Evolutionary conservation across 2,329 filamentous ascomycete genomes (phyloP), one percentile per base, ranked within the genome.

Genomic region (Trichoderma cornu-damae): DNA sequence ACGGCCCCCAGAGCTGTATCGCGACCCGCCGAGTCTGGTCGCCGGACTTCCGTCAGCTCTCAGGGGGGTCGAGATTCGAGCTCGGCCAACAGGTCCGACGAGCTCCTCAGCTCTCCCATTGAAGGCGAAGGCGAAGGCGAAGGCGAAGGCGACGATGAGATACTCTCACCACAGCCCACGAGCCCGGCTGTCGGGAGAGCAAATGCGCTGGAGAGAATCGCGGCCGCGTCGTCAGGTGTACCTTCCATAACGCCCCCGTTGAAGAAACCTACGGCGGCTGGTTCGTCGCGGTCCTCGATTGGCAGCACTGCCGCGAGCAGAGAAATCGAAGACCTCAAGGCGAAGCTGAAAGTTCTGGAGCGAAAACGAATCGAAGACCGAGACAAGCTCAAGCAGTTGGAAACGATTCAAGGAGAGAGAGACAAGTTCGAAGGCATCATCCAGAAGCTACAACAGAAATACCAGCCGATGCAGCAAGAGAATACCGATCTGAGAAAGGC

Each of bases 401-500:
- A 96, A 57, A 85, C 87, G 62, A 73, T 92, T 14, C 86, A 92
- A 67, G 79, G 82, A 16, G 89, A 95, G 65, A 80, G 85, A 26
- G 88, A 93, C 66, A 87, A 87, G 62, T 91, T 88, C 61, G 89
- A 96, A 69, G 79, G 73, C 4, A 90, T 97, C 62, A 92, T 96
- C 48, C 88, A 96, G 67, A 96, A 95, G 66, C 76, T 99, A 46
- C 90, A 96, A 68, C 79, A 84, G 37, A 97, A 96, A 71, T 91
- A 90, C 62, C 90, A 95, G 67, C 84, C 89, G 0, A 87, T 93
- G 58, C 87, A 92, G 62, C 83, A 89, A 64, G 93, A 97, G 67
- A 85, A 90, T 60, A 76, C 76, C 0, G 87, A 93, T 14, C 73
- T 96, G 24, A 86, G 88, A 61, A 89, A 88, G 67, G 80, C 88